Base-by-base conservation (phyloP, 1,139 yeast genomes). In the Geotrichum europaeum region DNA sequence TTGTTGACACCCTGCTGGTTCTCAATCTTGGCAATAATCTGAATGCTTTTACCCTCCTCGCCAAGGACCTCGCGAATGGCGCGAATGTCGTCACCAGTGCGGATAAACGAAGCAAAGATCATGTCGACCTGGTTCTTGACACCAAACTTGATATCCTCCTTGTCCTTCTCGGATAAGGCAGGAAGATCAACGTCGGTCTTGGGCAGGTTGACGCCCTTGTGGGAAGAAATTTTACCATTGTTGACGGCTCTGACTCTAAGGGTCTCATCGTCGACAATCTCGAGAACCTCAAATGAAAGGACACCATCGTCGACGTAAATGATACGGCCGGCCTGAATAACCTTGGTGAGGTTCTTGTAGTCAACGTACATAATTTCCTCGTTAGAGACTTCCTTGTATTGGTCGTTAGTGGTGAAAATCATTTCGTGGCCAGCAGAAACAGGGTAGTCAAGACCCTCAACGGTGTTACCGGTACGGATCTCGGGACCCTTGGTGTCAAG, bases 1-100 rank as follows among this genome's bases (percentile, higher is more conserved):
- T 94, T 94, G 87, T 94, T 91, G 73, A 94, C 98, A 83, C 99
- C 99, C 81, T 94, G 99, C 81, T 92, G 97, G 83, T 91, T 92
- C 83, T 94, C 99, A 76, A 94, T 92, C 85, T 94, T 94, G 76
- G 92, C 87, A 72, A 94, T 91, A 78, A 94, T 91, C 83, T 94
- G 95, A 77, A 94, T 89, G 74, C 89, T 88, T 79, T 86, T 87
- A 76, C 99, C 99, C 62, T 90, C 96, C 80, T 91, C 97, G 75
- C 99, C 98, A 70, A 94, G 83, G 63, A 94, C 97, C 75, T 85
- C 81, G 81, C 99, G 88, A 79, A 94, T 94, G 75, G 89, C 88
- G 74, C 77, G 79, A 75, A 94, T 88, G 78, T 94, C 99, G 66
- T 87, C 78, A 71, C 90, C 98, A 67, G 96, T 82, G 83, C 99